phyloP scores from a whole-genome alignment of 139 green algal species.

The Chlorella ohadii region DNA sequence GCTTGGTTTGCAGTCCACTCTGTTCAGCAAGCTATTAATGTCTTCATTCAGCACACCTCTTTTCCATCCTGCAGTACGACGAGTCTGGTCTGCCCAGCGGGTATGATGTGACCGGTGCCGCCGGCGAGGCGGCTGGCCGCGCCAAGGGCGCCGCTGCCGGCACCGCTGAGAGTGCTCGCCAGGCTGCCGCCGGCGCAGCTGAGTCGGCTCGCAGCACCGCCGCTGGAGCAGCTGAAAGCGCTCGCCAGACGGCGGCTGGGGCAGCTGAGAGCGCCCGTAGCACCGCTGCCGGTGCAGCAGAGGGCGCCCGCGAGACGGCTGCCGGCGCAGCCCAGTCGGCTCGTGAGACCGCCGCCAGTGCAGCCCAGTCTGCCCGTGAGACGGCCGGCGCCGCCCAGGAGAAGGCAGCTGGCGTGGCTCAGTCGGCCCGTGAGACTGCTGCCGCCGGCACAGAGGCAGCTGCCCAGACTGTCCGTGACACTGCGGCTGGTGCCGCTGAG shows the following conservation, averaged over 20 bases:
- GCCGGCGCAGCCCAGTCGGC: background rate
- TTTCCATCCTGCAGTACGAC: background rate
- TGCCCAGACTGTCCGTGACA: background rate
- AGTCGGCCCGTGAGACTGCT: background rate
- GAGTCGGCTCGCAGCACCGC: background rate
- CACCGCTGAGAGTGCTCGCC: background rate
- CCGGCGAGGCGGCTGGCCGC: constrained; percentile 1
- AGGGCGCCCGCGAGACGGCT: background rate
- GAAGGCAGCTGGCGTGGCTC: background rate
- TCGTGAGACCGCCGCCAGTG: background rate
- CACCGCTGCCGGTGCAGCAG: background rate
- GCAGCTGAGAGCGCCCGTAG: background rate
- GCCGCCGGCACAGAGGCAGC: background rate
- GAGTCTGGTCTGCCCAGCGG: background rate
- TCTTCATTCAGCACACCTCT: too few relatives aligned
- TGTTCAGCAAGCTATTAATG: too few relatives aligned
- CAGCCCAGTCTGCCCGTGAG: background rate
- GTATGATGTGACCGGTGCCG: background rate
- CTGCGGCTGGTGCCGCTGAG: background rate
- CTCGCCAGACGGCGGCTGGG: background rate
- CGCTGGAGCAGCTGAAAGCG: too few relatives aligned
- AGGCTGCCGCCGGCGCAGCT: background rate
- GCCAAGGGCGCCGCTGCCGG: background rate
- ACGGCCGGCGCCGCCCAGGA: background rate
- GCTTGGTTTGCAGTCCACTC: too few relatives aligned